phyloP scores from a whole-genome alignment of 1,284 basidiomycete species.

The Omphalotus olearius region DNA sequence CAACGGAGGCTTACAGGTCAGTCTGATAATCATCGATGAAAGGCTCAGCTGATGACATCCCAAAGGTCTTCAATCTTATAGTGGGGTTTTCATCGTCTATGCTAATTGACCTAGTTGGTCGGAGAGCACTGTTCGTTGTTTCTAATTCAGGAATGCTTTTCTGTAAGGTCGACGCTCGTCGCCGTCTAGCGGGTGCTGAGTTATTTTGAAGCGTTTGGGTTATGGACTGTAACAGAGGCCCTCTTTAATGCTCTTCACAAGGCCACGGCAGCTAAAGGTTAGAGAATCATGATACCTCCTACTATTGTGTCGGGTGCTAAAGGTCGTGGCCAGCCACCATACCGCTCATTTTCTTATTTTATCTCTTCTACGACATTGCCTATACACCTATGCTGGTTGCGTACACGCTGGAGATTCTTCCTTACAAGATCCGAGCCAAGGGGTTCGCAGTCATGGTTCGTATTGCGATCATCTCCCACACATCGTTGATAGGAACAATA shows the following conservation, averaged over 20 bases:
- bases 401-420: conserved; percentile 67
- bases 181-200: background rate
- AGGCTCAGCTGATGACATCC: background rate
- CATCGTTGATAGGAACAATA: conserved; percentile 8
- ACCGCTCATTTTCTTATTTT: conserved; percentile 69
- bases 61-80: conserved; percentile 48
- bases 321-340: conserved; percentile 46
- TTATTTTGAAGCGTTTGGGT: conserved; percentile 42
- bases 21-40: conserved; percentile 7
- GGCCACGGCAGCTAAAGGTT: conserved; percentile 50
- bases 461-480: background rate
- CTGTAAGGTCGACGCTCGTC: conserved; percentile 28
- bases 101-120: conserved; percentile 56
- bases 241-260: conserved; percentile 47
- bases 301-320: background rate
- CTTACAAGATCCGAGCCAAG: conserved; percentile 63
- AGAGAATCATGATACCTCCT: background rate
- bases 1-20: conserved; percentile 58
- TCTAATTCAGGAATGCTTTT: conserved; percentile 67
- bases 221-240: conserved; percentile 58
- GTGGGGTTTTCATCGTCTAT: conserved; percentile 53
- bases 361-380: conserved; percentile 64
- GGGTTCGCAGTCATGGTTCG: conserved; percentile 63
- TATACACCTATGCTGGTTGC: conserved; percentile 62
- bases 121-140: conserved; percentile 57